Base-by-base conservation (phyloP, 805 yeast genomes). In the Suhomyces faveliae region DNA sequence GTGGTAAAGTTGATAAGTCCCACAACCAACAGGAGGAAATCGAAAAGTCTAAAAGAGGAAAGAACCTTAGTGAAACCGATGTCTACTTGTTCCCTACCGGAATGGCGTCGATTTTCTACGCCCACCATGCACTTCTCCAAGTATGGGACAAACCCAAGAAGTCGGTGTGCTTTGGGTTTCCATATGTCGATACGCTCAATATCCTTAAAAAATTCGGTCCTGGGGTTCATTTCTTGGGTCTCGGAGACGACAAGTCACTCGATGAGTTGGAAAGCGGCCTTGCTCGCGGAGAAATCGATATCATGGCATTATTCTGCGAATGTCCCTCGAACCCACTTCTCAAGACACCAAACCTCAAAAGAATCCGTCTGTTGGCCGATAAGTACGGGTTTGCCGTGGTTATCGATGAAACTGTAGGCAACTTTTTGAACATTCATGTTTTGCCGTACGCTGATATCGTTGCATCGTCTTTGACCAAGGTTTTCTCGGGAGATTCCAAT, bases 271-370 rank as follows among this genome's bases (percentile, higher is more conserved):
- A 89, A 59, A 56, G 57, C 5, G 69, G 78, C 42, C 75, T 94
- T 49, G 79, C 77, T 46, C 51, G 55, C 3, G 74, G 78, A 0
- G 90, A 90, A 13, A 46, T 61, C 35, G 79, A 77, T 50, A 81
- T 88, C n/a, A 63, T 87, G 55, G 87, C 88, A 0, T 76, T 94
- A 33, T 88, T 89, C 61, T 86, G 96, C 63, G 99, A 94, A 66
- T 85, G 96, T 51, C 99, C 99, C 1, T 86, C 96, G 0, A 91
- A 91, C 64, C 98, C 98, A n/a, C 71, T 91, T 51, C 72, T 95
- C 52, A 86, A 83, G 60, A 86, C 96, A 40, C 96, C 97, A 1
- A 81, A 95, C 62, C 70, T 94, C 59, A 63, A 63, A 37, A 78
- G 83, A 56, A 78, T 90, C 49, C 77, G 85, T 47, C 62, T 74